phyloP scores from a whole-genome alignment of 768 basidiomycete species.

The Pisolithus tinctorius region DNA sequence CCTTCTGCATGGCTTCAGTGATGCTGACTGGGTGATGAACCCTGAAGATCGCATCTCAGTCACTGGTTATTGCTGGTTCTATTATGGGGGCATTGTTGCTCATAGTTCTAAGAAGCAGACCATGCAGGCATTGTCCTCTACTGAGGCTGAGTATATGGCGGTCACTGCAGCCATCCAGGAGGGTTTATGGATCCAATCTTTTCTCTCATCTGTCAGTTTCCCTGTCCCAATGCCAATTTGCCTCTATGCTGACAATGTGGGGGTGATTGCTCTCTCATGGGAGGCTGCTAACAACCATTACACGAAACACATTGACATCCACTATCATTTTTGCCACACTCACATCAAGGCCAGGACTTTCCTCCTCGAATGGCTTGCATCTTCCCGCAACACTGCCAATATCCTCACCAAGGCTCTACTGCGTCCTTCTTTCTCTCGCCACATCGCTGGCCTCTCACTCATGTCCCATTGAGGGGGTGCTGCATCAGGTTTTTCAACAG shows the following conservation, averaged over 20 bases:
- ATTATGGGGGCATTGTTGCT: not conserved
- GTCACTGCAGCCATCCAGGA: too few relatives aligned
- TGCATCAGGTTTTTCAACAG: too few relatives aligned
- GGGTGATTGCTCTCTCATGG: not conserved
- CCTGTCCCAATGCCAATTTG: not conserved
- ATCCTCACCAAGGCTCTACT: too few relatives aligned
- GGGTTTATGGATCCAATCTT: too few relatives aligned
- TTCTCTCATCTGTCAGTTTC: too few relatives aligned
- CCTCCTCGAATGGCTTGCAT: too few relatives aligned
- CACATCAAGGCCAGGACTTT: not conserved
- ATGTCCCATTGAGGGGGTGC: not conserved
- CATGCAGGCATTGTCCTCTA: not conserved
- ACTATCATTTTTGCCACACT: not conserved
- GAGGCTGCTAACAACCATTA: not conserved
- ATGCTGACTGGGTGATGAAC: not conserved
- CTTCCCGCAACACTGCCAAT: too few relatives aligned
- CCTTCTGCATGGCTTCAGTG: not conserved
- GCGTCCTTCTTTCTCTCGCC: too few relatives aligned
- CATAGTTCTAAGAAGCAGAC: not conserved
- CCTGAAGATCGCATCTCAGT: not conserved
- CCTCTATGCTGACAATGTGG: not conserved
- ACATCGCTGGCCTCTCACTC: not conserved
- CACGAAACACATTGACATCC: not conserved
- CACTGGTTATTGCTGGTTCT: not conserved
- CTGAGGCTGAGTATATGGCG: too few relatives aligned